A percentile compares a stretch with the other conserved stretches of the same genome.
phyloP scores from a whole-genome alignment of 2,329 filamentous ascomycete species.

The Curvularia lunata region DNA sequence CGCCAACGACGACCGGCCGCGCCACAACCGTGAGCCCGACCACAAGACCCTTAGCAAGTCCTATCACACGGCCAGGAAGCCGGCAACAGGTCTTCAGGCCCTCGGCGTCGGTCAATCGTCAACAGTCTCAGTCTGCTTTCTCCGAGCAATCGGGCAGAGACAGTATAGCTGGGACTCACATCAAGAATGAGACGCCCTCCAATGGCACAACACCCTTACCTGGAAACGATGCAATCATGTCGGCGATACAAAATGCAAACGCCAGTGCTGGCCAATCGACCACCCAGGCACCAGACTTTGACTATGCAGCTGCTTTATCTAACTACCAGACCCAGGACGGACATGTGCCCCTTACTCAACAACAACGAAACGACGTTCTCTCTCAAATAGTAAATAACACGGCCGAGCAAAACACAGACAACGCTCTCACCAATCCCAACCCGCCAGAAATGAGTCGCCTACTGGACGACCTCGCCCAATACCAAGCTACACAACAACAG shows the following conservation, averaged over 20 bases:
- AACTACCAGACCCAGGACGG: slow-evolving; percentile 57
- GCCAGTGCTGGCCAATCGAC: slow-evolving; percentile 43
- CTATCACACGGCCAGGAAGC: slow-evolving; percentile 29
- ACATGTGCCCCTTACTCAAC: slow-evolving; percentile 54
- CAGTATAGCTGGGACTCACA: slow-evolving; percentile 28
- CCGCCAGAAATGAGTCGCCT: slow-evolving; percentile 64
- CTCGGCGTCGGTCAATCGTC: slow-evolving; percentile 23
- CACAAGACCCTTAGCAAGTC: slow-evolving; percentile 34
- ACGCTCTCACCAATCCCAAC: slow-evolving; percentile 62
- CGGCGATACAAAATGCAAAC: slow-evolving; percentile 56
- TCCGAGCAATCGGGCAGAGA: slow-evolving; percentile 19
- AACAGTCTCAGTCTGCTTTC: slow-evolving; percentile 19
- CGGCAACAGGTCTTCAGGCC: slow-evolving; percentile 35
- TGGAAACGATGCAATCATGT: slow-evolving; percentile 58
- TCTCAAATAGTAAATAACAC: slow-evolving; percentile 56
- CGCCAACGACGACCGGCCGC: slow-evolving; percentile 29
- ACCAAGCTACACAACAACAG: slow-evolving; percentile 74
- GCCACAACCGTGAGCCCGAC: slow-evolving; percentile 43
- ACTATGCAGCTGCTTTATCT: slow-evolving; percentile 56
- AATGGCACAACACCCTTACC: slow-evolving; percentile 39
- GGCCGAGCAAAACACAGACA: slow-evolving; percentile 56
- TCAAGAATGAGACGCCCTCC: slow-evolving; percentile 53
- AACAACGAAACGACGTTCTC: slow-evolving; percentile 57
- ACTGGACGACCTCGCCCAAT: slow-evolving; percentile 64
- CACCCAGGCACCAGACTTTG: slow-evolving; percentile 47